Conservation (phyloP, 108 stramenopile species). For the Cyclotella atomus region DNA sequence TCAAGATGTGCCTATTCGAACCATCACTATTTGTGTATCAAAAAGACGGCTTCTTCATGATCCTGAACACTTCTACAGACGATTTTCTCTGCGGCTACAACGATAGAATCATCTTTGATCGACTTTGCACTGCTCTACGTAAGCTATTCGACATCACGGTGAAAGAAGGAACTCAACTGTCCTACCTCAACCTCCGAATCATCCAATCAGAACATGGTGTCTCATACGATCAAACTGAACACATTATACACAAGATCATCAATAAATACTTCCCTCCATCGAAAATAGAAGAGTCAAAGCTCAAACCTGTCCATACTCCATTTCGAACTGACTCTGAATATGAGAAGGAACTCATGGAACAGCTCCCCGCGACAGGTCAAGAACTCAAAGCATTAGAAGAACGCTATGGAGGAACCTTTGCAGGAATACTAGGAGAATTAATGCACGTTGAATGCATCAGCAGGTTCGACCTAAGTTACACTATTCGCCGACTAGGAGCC, state of each 20-base stretch:
- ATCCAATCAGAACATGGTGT: conserved; percentile 6
- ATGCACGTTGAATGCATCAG: conserved; percentile 11
- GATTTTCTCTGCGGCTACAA: conserved; percentile 9
- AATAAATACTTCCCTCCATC: not conserved
- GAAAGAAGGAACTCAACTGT: not conserved
- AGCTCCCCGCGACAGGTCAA: not conserved
- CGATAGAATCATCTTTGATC: not conserved
- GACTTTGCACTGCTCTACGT: not conserved
- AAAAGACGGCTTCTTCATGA: not conserved
- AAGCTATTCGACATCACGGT: not conserved
- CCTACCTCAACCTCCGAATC: conserved; percentile 12
- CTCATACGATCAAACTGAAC: conserved; percentile 5
- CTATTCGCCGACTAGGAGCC: not conserved
- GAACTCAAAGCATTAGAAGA: not conserved
- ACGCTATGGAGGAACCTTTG: not conserved
- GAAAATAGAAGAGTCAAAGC: not conserved
- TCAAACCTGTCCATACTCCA: conserved; percentile 22
- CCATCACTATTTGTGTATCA: not conserved
- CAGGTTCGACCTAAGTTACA: not conserved
- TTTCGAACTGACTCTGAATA: conserved; percentile 14
- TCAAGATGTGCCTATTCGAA: not conserved
- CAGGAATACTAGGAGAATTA: not conserved
- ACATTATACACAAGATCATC: conserved; percentile 4
- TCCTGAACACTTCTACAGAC: conserved; percentile 13
- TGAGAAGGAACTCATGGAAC: conserved; percentile 6